phyloP scores from a whole-genome alignment of 345 rosid species.

The Fremontodendron californicum region DNA sequence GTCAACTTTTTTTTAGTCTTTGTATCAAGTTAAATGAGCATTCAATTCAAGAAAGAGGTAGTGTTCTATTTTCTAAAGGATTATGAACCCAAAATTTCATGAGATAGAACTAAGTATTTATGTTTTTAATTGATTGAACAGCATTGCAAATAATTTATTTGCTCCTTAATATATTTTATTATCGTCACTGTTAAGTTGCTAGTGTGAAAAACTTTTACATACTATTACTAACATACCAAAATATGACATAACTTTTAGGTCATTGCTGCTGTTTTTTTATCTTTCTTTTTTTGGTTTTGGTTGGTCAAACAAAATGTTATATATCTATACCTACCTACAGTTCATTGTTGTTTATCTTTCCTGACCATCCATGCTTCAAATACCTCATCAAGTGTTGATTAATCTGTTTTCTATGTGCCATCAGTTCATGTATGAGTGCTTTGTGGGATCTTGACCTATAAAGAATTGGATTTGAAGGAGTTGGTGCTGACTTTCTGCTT shows the following conservation, averaged over 20 bases:
- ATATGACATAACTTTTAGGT: neutral
- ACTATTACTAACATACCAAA: neutral
- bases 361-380: neutral
- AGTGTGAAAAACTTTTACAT: neutral
- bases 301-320: neutral
- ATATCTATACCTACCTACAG: neutral
- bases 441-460: neutral
- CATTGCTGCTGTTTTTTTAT: neutral
- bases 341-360: neutral
- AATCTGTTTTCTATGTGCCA: neutral
- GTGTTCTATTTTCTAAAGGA: neutral
- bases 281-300: neutral
- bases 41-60: neutral
- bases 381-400: neutral
- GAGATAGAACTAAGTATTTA: neutral
- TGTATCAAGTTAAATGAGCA: neutral
- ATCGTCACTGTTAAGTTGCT: neutral
- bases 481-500: slow-evolving; percentile 4
- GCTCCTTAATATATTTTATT: neutral
- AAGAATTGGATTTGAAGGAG: neutral
- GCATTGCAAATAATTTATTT: neutral
- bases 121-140: neutral
- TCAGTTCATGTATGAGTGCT: neutral
- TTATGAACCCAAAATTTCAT: neutral
- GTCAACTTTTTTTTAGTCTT: neutral